Evolutionary conservation across 257 asterid genomes (phyloP), one percentile per base, ranked within the genome.

Genomic region (Echium plantagineum): DNA sequence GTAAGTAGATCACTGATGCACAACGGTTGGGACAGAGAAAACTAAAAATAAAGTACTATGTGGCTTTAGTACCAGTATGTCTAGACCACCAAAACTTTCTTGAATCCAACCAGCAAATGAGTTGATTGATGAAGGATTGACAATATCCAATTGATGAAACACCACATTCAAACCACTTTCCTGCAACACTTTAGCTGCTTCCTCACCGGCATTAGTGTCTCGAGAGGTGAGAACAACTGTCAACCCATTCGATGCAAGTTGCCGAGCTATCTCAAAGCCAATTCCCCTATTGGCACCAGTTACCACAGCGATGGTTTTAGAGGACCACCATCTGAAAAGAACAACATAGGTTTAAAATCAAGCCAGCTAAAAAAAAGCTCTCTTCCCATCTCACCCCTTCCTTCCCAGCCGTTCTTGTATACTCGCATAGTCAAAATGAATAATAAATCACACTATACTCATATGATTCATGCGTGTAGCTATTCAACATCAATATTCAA

Each of bases 241-340:
- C 76, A 85, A 75, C 42, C 87, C 95, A 62, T 85, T 94, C 9
- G 52, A 24, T 5, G 90, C 95, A 48, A 90, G 82, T 64, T 87
- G 96, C 63, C 60, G 89, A 20, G 81, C 93, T 69, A 82, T 85
- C 81, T 90, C 96, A 72, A 78, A 85, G 28, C 98, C 96, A 21
- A 90, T 87, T 58, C 98, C 98, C 70, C 98, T 79, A 66, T 90
- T 90, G 15, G 94, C 87, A 67, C 98, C 96, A 30, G 98, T 87
- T 70, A 90, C 98, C 67, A 87, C 93, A n/a, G 94, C 98, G 59
- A 81, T 32, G 19, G 90, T 83, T 58, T 77, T 64, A n/a, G 77
- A 28, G 10, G 88, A 73, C 96, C 98, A 90, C 98, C 98, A 90
- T 77, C 98, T 87, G 76, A 66, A 68, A 28, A 3, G 32, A 15